These are phyloP conservation scores for Claviceps sp. DNA, from an alignment of 2,329 filamentous ascomycete genomes.

Conservation along the genomic window DNA sequence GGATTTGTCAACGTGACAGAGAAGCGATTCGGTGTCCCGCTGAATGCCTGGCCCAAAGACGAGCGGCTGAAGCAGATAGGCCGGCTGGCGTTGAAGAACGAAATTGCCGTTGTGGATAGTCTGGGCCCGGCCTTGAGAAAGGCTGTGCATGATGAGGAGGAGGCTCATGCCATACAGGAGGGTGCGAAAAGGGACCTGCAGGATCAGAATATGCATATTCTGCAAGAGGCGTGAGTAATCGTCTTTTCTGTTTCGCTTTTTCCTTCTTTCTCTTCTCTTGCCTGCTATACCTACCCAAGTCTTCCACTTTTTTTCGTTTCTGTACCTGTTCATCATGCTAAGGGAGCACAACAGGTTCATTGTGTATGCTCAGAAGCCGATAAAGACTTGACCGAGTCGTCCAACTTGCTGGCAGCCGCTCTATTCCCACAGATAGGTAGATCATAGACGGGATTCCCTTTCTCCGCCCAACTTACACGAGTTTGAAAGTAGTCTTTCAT, in stretches of 20 bases:
- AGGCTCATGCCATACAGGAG: not conserved
- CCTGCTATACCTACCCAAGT: no score
- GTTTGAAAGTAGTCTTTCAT: no score
- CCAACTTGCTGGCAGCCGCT: no score
- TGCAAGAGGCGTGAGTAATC: not conserved
- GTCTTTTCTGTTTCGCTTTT: no score
- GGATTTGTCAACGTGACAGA: slow-evolving; percentile 21
- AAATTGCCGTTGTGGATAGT: not conserved
- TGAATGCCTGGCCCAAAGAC: slow-evolving; percentile 20
- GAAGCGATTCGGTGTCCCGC: slow-evolving; percentile 13
- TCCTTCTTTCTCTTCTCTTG: not conserved
- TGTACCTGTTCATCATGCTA: no score
- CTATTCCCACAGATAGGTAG: no score
- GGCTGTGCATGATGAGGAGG: not conserved
- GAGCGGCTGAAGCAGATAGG: slow-evolving; percentile 14
- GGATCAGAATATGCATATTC: not conserved
- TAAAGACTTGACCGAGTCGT: not conserved
- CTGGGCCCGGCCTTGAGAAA: not conserved
- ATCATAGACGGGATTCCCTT: no score
- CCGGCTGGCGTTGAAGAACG: not conserved
- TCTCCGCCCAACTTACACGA: no score
- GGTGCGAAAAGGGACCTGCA: not conserved
- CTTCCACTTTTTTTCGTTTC: no score
- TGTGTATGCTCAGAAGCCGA: slow-evolving; percentile 1
- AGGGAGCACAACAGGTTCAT: not conserved